Percentiles rank a stretch among this genome's conserved stretches.
Conservation (phyloP, 2,329 filamentous ascomycete genomes). For the Botrytis hyacinthi region DNA sequence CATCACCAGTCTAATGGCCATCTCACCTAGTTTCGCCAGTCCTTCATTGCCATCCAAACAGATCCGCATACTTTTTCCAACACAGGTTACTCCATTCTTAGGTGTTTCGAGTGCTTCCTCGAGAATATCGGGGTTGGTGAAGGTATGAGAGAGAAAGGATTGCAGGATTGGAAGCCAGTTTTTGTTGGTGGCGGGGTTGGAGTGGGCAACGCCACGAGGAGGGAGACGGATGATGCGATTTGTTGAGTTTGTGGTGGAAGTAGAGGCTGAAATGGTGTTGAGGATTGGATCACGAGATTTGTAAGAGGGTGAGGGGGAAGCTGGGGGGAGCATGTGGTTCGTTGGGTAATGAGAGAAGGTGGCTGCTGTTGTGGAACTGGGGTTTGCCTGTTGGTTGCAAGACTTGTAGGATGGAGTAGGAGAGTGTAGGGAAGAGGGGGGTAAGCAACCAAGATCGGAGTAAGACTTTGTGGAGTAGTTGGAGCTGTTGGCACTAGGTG, state of each 20-base stretch:
- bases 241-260: neutral
- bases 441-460: neutral
- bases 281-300: neutral
- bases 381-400: neutral
- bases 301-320: neutral
- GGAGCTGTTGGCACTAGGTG: neutral
- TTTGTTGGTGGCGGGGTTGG: neutral
- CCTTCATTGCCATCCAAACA: constrained; percentile 27
- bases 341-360: neutral
- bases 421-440: neutral
- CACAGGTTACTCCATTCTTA: constrained; percentile 23
- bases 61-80: constrained; percentile 23
- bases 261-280: neutral
- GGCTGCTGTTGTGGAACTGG: neutral
- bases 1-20: constrained; percentile 26
- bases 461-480: neutral
- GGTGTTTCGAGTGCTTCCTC: constrained; percentile 31
- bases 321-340: neutral
- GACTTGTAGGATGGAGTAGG: neutral
- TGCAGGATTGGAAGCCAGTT: constrained; percentile 23
- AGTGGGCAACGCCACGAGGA: neutral
- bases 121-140: constrained; percentile 28
- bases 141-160: constrained; percentile 24
- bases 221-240: neutral
- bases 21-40: constrained; percentile 26